Evolutionary conservation across 345 rosid genomes (phyloP).

Genomic region (Citrus reticulata): DNA sequence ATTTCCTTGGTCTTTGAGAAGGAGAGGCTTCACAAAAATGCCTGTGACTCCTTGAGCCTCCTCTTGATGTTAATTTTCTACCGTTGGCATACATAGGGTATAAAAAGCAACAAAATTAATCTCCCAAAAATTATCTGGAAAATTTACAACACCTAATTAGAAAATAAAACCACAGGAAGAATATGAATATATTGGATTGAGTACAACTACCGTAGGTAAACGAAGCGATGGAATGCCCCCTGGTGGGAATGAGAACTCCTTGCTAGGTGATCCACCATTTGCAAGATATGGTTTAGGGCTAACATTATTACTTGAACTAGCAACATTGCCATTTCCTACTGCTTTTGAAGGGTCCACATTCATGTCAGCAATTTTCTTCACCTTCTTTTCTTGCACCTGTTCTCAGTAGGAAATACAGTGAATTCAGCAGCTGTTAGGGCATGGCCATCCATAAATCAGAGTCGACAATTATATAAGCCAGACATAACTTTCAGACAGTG

Average conservation of each 20-base stretch:
- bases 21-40: background rate
- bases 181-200: constrained; percentile 6
- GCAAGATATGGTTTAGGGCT: constrained; percentile 37
- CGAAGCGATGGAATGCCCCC: constrained; percentile 80
- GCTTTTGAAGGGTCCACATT: constrained; percentile 66
- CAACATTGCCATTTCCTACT: constrained; percentile 64
- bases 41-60: background rate
- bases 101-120: background rate
- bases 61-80: background rate
- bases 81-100: background rate
- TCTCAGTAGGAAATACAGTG: constrained; percentile 10
- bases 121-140: background rate
- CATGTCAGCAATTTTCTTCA: constrained; percentile 78
- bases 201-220: constrained; percentile 86
- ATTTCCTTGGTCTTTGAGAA: background rate
- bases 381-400: constrained; percentile 97
- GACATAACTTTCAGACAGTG: background rate
- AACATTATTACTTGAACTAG: constrained; percentile 62
- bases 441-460: background rate
- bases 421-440: constrained; percentile 4
- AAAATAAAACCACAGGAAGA: constrained; percentile 4
- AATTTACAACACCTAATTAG: background rate
- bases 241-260: constrained; percentile 56
- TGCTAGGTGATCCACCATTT: constrained; percentile 62
- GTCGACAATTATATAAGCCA: background rate